Evolutionary conservation across 352 stramenopile species (phyloP).

Genomic region (Saprolegnia diclina): DNA sequence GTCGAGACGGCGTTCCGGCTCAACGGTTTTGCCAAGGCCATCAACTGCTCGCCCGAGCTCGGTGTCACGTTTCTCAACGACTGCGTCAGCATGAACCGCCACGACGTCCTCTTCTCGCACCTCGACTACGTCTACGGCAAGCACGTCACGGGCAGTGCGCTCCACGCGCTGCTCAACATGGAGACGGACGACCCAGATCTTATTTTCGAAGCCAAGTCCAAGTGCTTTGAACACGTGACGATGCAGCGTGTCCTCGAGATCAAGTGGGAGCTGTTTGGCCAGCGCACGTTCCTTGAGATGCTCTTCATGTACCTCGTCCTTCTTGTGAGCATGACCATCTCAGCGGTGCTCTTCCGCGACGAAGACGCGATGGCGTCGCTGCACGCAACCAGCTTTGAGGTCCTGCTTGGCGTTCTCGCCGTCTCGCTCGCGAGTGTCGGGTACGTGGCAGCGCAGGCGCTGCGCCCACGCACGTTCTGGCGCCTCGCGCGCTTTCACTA

Average conservation of each 20-base stretch:
- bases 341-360: not conserved
- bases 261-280: slow-evolving; percentile 23
- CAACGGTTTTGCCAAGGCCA: slow-evolving; percentile 20
- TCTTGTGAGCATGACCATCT: slow-evolving; percentile 13
- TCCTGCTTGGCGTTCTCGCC: not conserved
- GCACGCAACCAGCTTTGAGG: not conserved
- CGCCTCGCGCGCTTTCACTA: slow-evolving; percentile 6
- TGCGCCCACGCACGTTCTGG: not conserved
- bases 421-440: not conserved
- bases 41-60: slow-evolving; percentile 13
- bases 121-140: slow-evolving; percentile 11
- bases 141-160: not conserved
- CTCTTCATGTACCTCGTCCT: slow-evolving; percentile 15
- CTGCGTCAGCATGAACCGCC: slow-evolving; percentile 15
- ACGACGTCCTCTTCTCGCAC: slow-evolving; percentile 4
- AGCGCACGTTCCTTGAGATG: slow-evolving; percentile 12
- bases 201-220: slow-evolving; percentile 2
- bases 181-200: slow-evolving; percentile 4
- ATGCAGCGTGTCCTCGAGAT: slow-evolving; percentile 12
- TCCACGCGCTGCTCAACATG: slow-evolving; percentile 17
- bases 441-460: not conserved
- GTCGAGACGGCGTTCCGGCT: not conserved
- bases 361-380: not conserved
- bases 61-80: slow-evolving; percentile 15
- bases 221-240: slow-evolving; percentile 19